Conservation (phyloP, 768 basidiomycete genomes). For the Stropharia rugosoannulata region DNA sequence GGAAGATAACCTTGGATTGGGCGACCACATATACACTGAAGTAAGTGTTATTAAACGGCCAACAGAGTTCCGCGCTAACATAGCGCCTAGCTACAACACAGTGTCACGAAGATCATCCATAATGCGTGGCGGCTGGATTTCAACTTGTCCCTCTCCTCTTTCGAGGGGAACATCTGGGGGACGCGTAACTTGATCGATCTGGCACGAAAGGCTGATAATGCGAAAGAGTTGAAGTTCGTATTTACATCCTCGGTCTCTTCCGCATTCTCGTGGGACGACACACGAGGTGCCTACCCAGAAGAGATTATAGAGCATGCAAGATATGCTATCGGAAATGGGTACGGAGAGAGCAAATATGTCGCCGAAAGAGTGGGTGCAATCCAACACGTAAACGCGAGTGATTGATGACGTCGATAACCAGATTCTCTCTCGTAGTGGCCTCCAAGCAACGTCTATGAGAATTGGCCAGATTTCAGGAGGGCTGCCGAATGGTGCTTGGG, state of each 20-base stretch:
- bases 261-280: constrained; percentile 26
- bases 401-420: constrained; percentile 11
- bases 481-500: constrained; percentile 35
- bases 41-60: constrained; percentile 13
- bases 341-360: too few species aligned
- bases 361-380: too few species aligned
- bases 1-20: constrained; percentile 27
- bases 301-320: constrained; percentile 24
- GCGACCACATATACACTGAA: constrained; percentile 24
- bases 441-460: constrained; percentile 29
- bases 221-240: constrained; percentile 29
- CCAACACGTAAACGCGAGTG: too few species aligned
- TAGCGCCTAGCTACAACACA: constrained; percentile 22
- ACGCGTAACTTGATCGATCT: constrained; percentile 39
- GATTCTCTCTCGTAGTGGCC: constrained; percentile 21
- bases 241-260: constrained; percentile 36
- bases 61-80: background rate
- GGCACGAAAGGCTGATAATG: constrained; percentile 25
- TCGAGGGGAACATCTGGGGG: constrained; percentile 37
- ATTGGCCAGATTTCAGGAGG: constrained; percentile 39
- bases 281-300: constrained; percentile 29
- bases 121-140: constrained; percentile 49
- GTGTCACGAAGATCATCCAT: constrained; percentile 39
- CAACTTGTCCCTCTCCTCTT: constrained; percentile 41
- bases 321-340: constrained; percentile 27